Evolutionary conservation across 192 early-diverging fungal species (phyloP), one percentile per base, ranked within the genome.

Genomic region (Rhizoclosmatium globosum): DNA sequence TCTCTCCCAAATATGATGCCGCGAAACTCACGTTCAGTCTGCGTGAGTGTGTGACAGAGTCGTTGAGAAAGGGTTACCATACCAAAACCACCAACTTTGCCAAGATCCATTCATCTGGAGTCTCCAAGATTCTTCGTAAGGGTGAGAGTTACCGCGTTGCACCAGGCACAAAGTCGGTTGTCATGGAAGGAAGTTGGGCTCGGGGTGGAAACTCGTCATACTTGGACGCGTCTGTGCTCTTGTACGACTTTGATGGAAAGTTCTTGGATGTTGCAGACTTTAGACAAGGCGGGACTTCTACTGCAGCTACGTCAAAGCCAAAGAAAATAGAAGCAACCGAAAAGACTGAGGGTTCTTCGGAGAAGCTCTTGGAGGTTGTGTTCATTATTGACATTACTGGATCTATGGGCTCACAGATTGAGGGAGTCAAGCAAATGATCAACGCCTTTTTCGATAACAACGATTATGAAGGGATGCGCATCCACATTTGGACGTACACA

Each of bases 181-280:
- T 81, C n/a, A 81, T 83, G 79, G 79, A 83, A 47, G 82, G 81
- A 61, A 64, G 65, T 17, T 83, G 82, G 82, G 68, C 72, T 21
- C 68, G 39, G 17, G 78, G 73, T 0, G 75, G 61, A 19, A 19
- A 21, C 19, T 38, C 31, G 23, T 19, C 2, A 48, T 83, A 46
- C 59, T 71, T 83, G 9, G 82, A 83, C 70, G 82, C 82, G 4
- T 58, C 79, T 53, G 73, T 47, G 4, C 65, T 79, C 2, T 57
- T 68, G 23, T 81, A 72, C 44, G 82, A 79, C 38, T 77, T 80
- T 60, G 19, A 66, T 31, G 71, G 79, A 23, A 73, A 67, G 48
- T 58, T 43, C 15, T 13, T 66, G 46, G 74, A 68, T 2, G 43
- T 69, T 2, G 68, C 71, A 4, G 69, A 68, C 50, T 81, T 61